These are phyloP conservation scores for Macrocystidia cucumis DNA, from an alignment of 1,284 basidiomycete species.

Conservation along the genomic window DNA sequence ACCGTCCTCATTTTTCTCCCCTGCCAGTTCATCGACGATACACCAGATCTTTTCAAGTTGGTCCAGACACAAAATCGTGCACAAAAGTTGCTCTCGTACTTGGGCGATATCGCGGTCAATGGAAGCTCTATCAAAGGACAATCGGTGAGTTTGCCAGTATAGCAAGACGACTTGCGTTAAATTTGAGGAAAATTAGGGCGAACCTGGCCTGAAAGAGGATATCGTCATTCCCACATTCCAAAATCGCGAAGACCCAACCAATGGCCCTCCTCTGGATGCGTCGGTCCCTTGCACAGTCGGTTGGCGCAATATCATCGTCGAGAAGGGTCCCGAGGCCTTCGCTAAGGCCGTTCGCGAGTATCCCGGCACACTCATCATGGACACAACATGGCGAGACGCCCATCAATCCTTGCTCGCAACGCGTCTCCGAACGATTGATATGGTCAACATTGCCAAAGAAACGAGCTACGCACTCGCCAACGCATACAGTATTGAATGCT, in stretches of 20 bases:
- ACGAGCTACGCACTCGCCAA: conserved; percentile 94
- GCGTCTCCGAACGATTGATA: conserved; percentile 93
- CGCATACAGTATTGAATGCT: conserved; percentile 97
- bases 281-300: conserved; percentile 81
- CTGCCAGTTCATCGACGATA: conserved; percentile 99
- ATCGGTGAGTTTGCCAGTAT: conserved; percentile 31
- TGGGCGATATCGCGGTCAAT: conserved; percentile 97
- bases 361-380: conserved; percentile 93
- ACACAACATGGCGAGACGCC: conserved; percentile 99
- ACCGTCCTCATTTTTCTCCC: neutral
- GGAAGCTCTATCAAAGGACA: conserved; percentile 96
- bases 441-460: conserved; percentile 98
- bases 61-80: conserved; percentile 98
- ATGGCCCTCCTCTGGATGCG: conserved; percentile 72
- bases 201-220: conserved; percentile 92
- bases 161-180: neutral
- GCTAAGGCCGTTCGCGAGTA: conserved; percentile 97
- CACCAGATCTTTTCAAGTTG: conserved; percentile 97
- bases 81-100: conserved; percentile 94
- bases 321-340: conserved; percentile 97
- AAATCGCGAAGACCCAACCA: conserved; percentile 69
- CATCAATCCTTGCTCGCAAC: conserved; percentile 98
- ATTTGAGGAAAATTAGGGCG: conserved; percentile 44
- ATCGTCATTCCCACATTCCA: conserved; percentile 80
- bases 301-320: conserved; percentile 99